These are phyloP conservation scores for Bruguiera gymnorhiza DNA, from an alignment of 345 rosid species.

Conservation along the genomic window DNA sequence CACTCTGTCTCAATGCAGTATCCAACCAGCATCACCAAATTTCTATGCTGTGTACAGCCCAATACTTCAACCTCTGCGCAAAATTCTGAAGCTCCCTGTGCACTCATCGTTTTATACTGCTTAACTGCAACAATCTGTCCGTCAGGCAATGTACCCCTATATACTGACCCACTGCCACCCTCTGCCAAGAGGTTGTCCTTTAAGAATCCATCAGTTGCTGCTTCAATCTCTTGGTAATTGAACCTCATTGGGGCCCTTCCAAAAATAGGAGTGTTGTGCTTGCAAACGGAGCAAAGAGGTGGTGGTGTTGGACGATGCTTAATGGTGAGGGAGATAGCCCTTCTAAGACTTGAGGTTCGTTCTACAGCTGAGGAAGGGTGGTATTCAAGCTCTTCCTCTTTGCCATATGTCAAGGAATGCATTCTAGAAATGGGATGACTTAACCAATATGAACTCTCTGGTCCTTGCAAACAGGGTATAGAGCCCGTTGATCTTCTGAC, in stretches of 20 bases:
- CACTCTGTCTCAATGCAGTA: slow-evolving; percentile 57
- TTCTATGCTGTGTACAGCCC: slow-evolving; percentile 66
- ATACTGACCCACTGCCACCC: slow-evolving; percentile 57
- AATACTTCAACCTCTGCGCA: slow-evolving; percentile 62
- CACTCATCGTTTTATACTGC: slow-evolving; percentile 43
- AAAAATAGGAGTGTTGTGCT: slow-evolving; percentile 45
- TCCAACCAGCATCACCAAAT: slow-evolving; percentile 62
- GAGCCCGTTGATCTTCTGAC: slow-evolving; percentile 30
- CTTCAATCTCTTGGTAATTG: slow-evolving; percentile 39
- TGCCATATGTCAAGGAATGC: slow-evolving; percentile 2
- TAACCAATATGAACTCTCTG: slow-evolving; percentile 5
- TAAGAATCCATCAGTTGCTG: slow-evolving; percentile 53
- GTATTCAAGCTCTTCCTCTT: slow-evolving; percentile 8
- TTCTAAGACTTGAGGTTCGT: slow-evolving; percentile 31
- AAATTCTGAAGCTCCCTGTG: slow-evolving; percentile 58
- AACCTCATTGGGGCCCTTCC: slow-evolving; percentile 53
- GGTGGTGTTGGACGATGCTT: slow-evolving; percentile 45
- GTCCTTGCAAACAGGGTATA: neutral
- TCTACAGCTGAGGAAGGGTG: slow-evolving; percentile 8
- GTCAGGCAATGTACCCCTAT: slow-evolving; percentile 46
- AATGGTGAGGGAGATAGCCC: slow-evolving; percentile 29
- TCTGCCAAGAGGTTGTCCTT: slow-evolving; percentile 44
- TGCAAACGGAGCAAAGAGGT: slow-evolving; percentile 61
- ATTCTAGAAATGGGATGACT: slow-evolving; percentile 9
- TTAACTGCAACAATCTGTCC: slow-evolving; percentile 65